phyloP scores from a whole-genome alignment of 495 filamentous ascomycete species.

The Cladorrhinum samala region DNA sequence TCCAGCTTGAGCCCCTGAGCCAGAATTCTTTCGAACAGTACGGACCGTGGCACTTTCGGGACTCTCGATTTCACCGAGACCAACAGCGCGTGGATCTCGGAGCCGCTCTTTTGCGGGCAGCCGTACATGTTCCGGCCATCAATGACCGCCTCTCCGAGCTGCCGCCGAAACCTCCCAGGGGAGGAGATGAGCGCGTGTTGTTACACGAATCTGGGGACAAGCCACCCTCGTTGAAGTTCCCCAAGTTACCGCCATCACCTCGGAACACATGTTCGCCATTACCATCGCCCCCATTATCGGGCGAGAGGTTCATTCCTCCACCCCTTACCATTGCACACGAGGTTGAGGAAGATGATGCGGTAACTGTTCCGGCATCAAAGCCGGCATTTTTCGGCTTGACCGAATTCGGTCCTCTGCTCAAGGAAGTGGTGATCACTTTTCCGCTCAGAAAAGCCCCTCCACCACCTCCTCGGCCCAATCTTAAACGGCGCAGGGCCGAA shows the following conservation, averaged over 20 bases:
- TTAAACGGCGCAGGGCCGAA: conserved; percentile 52
- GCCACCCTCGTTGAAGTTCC: not conserved
- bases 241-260: not conserved
- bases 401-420: conserved; percentile 10
- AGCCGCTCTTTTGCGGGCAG: conserved; percentile 17
- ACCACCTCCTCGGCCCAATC: conserved; percentile 12
- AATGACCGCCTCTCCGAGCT: conserved; percentile 14
- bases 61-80: conserved; percentile 10
- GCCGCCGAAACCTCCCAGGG: conserved; percentile 5
- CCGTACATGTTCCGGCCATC: conserved; percentile 13
- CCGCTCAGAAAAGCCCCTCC: conserved; percentile 2
- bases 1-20: conserved; percentile 23
- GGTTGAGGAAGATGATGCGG: not conserved
- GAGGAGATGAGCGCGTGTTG: not conserved
- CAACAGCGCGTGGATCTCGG: conserved; percentile 14
- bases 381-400: conserved; percentile 8
- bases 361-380: not conserved
- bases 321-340: not conserved
- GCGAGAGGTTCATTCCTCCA: not conserved
- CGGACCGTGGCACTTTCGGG: conserved; percentile 27
- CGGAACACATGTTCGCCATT: not conserved
- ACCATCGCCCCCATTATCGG: not conserved
- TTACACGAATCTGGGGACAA: not conserved
- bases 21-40: conserved; percentile 24
- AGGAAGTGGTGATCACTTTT: conserved; percentile 17